A percentile compares a stretch with the other conserved stretches of the same genome.
Conservation (phyloP, 2,329 filamentous ascomycete genomes). For the Talaromyces sp. region DNA sequence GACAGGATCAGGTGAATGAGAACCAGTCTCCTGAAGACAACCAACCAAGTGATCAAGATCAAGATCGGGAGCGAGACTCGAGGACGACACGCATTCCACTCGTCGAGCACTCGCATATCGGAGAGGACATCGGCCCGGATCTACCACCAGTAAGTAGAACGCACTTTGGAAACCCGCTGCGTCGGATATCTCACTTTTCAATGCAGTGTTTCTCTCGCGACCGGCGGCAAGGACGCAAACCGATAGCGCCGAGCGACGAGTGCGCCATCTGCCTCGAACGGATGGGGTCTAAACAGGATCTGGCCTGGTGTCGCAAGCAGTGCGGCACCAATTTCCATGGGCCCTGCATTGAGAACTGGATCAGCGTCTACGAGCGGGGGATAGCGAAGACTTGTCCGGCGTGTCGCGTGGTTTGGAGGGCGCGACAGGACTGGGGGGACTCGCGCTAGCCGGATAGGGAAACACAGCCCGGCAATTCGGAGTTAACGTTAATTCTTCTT, state of each 20-base stretch:
- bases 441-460: not conserved
- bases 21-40: no score
- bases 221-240: not conserved
- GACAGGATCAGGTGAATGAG: no score
- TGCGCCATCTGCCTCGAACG: not conserved
- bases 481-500: not conserved
- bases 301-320: not conserved
- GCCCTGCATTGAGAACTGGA: not conserved
- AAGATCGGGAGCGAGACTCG: no score
- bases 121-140: no score
- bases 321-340: not conserved
- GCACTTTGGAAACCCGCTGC: no score
- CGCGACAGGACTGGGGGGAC: no score
- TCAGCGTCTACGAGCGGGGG: not conserved
- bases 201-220: no score
- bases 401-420: not conserved
- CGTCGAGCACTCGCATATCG: no score
- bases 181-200: no score
- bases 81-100: no score
- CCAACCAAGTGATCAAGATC: no score
- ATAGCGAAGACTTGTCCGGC: not conserved
- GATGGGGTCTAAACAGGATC: not conserved
- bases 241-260: not conserved
- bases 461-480: not conserved
- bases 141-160: no score